phyloP scores from a whole-genome alignment of 2,329 filamentous ascomycete genomes.

The Macrophomina pseudophaseolina region DNA sequence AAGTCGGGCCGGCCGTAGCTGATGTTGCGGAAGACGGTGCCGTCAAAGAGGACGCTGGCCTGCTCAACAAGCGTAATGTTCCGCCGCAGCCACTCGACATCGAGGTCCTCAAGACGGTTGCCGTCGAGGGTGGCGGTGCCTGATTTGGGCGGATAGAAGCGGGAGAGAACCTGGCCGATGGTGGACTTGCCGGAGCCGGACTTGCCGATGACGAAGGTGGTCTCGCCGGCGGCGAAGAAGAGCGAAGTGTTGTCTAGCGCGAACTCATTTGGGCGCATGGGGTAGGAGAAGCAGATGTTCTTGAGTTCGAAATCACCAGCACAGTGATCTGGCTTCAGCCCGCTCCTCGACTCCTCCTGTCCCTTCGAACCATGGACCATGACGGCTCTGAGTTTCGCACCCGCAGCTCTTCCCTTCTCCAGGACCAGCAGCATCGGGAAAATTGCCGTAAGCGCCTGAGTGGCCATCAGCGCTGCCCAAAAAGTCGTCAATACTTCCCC shows the following conservation, averaged over 20 bases:
- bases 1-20: constrained; percentile 67
- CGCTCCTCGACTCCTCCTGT: constrained; percentile 29
- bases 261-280: constrained; percentile 65
- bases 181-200: constrained; percentile 96
- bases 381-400: constrained; percentile 61
- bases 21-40: constrained; percentile 79
- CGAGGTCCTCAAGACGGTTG: constrained; percentile 63
- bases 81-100: constrained; percentile 73
- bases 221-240: constrained; percentile 72
- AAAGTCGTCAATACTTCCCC: constrained; percentile 82
- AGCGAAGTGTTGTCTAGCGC: constrained; percentile 69
- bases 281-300: constrained; percentile 81
- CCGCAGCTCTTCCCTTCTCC: constrained; percentile 79
- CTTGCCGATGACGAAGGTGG: constrained; percentile 80
- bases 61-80: constrained; percentile 86
- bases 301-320: constrained; percentile 71
- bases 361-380: constrained; percentile 43
- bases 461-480: constrained; percentile 77
- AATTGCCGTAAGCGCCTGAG: constrained; percentile 75
- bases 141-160: constrained; percentile 71
- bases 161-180: constrained; percentile 76
- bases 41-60: constrained; percentile 78
- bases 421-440: constrained; percentile 78
- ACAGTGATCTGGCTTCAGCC: constrained; percentile 49
- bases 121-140: constrained; percentile 76